Conservation (phyloP, 163 green algal species). For the Scenedesmus sp. region DNA sequence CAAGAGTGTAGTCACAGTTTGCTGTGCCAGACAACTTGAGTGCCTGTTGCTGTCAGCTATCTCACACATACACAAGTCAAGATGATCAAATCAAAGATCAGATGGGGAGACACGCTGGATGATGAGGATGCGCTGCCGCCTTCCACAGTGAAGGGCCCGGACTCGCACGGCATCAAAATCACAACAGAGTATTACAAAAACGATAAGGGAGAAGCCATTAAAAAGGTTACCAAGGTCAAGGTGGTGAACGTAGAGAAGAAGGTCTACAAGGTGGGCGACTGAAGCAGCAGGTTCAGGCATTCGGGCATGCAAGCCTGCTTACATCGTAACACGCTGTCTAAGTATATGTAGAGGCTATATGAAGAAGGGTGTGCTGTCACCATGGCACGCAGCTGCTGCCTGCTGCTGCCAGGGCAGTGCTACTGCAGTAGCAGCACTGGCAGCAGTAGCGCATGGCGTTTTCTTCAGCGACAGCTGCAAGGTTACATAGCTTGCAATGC, state of each 20-base stretch:
- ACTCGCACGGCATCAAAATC: constrained; percentile 93
- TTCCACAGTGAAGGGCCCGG: constrained; percentile 81
- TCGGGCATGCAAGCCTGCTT: not conserved
- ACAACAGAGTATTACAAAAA: constrained; percentile 91
- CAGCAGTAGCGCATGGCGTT: not conserved
- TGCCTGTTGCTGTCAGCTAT: not conserved
- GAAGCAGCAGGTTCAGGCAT: not conserved
- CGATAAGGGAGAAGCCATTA: constrained; percentile 93
- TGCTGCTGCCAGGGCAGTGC: not conserved
- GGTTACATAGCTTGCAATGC: not conserved
- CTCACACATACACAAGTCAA: not conserved
- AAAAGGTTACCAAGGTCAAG: constrained; percentile 90
- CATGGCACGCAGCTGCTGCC: not conserved
- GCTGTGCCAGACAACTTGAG: not conserved
- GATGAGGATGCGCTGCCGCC: constrained; percentile 86
- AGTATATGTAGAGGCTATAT: not conserved
- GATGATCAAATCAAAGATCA: constrained; percentile 55
- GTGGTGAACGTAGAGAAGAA: constrained; percentile 93
- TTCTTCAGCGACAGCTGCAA: not conserved
- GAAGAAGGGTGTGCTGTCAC: not conserved
- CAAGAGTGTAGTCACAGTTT: not conserved
- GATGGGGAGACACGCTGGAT: constrained; percentile 93
- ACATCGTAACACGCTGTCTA: not conserved
- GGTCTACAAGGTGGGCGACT: constrained; percentile 84
- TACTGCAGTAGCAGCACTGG: not conserved